Conservation (phyloP, 352 stramenopile genomes). For the Globisporangium yorkense region DNA sequence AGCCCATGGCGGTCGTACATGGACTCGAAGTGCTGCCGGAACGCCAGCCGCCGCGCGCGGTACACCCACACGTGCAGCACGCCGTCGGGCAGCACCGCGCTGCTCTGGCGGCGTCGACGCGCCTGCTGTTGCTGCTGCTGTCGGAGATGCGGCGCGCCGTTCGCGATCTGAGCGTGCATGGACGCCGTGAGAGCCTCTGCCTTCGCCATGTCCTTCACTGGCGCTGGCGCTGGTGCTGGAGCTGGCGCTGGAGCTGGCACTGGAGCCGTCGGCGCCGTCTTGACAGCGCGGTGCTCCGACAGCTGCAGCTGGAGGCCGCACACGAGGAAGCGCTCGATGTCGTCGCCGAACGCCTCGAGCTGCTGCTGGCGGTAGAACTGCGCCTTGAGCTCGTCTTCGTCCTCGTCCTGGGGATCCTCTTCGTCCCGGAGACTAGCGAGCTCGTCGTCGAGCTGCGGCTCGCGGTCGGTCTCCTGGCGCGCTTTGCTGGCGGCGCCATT, state of each 20-base stretch:
- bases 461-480: not conserved
- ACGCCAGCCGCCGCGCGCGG: slow-evolving; percentile 34
- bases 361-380: slow-evolving; percentile 14
- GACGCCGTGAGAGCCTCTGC: not conserved
- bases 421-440: not conserved
- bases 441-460: not conserved
- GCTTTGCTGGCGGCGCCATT: too few species aligned
- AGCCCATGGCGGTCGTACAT: slow-evolving; percentile 45
- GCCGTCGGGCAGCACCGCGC: slow-evolving; percentile 18
- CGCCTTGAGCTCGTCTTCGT: slow-evolving; percentile 8
- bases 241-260: too few species aligned
- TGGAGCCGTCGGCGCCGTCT: too few species aligned
- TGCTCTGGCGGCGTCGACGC: slow-evolving; percentile 6
- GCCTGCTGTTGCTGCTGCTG: too few species aligned
- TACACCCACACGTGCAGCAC: slow-evolving; percentile 48
- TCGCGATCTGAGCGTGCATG: not conserved
- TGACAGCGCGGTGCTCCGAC: not conserved
- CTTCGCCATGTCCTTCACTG: not conserved
- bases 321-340: slow-evolving; percentile 10
- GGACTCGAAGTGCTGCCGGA: slow-evolving; percentile 33
- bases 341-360: slow-evolving; percentile 1
- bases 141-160: not conserved
- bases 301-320: slow-evolving; percentile 3
- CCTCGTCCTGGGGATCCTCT: slow-evolving; percentile 1
- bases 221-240: too few species aligned